Percentiles rank a stretch among this genome's conserved stretches.
These are phyloP conservation scores for Xanthoconium stramineum DNA, from an alignment of 768 basidiomycete genomes.

Conservation along the genomic window DNA sequence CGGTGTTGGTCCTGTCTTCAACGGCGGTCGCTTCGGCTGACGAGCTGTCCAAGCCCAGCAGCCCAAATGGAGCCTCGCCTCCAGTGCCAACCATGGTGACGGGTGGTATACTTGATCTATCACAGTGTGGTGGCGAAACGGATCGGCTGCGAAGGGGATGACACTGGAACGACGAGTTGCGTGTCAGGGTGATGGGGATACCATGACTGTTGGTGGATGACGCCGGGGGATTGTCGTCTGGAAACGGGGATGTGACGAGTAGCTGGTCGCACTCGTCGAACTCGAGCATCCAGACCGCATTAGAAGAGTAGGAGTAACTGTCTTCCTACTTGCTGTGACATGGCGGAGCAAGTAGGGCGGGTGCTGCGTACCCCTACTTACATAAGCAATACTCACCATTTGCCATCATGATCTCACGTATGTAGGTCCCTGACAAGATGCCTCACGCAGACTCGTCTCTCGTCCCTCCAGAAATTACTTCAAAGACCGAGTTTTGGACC, in stretches of 20 bases:
- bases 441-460: conserved; percentile 80
- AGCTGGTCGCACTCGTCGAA: conserved; percentile 22
- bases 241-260: conserved; percentile 19
- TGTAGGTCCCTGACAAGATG: conserved; percentile 44
- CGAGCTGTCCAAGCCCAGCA: neutral
- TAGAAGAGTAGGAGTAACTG: conserved; percentile 4
- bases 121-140: neutral
- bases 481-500: conserved; percentile 78
- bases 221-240: conserved; percentile 1
- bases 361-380: conserved; percentile 2
- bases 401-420: neutral
- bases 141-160: conserved; percentile 21
- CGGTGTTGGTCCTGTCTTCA: neutral
- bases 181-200: neutral
- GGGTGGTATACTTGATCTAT: neutral
- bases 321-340: neutral
- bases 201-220: neutral
- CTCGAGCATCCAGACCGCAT: conserved; percentile 29
- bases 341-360: neutral
- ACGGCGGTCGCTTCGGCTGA: neutral
- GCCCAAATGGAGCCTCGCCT: conserved; percentile 4
- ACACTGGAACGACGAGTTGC: neutral
- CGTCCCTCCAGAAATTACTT: conserved; percentile 64
- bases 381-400: conserved; percentile 5
- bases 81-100: neutral